Base-by-base conservation (phyloP, 2,329 filamentous ascomycete species). In the Sclerotinia minor region DNA sequence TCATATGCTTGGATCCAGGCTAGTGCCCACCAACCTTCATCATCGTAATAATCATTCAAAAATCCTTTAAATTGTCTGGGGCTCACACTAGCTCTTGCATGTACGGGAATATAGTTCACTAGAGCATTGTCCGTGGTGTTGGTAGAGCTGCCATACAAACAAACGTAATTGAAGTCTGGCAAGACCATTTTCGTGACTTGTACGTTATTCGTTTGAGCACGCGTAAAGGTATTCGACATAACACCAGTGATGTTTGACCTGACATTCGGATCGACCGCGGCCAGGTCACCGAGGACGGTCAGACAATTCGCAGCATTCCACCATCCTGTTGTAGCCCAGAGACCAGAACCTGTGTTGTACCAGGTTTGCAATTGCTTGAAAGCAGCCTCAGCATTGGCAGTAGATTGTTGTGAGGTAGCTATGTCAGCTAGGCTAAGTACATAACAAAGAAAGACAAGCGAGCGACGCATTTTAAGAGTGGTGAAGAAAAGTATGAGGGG, bases 251-350 rank as follows among this genome's bases (percentile, higher is more conserved):
- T 80, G 0, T 77, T 74, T 0, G 73, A 69, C n/a, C 73, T 72
- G 65, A 77, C 77, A 24, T 71, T 77, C 55, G 72, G 73, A 67
- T 80, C 78, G 38, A 78, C 59, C 1, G 76, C 76, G 9, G 74
- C 75, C 2, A 76, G 67, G 67, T 91, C 86, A 64, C 83, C 84
- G 24, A 92, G 77, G 3, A 82, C 83, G 0, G 87, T 90, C 69
- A 92, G 79, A 68, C 83, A 83, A 74, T 91, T 92, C 55, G 85
- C 90, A 65, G 84, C 84, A 74, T 92, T 91, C 90, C 90, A 92
- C 90, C 90, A 92, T n/a, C 83, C 83, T 9, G 84, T 82, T 0
- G 83, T 83, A 66, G 85, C 78, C 87, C 87, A 92, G 17, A 90
- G 79, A 4, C 90, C 89, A 1, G 82, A 86, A 6, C 75, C 74